Evolutionary conservation across 169 alveolate genomes (phyloP), one percentile per base, ranked within the genome.

Genomic region (Amoebophrya sp.): DNA sequence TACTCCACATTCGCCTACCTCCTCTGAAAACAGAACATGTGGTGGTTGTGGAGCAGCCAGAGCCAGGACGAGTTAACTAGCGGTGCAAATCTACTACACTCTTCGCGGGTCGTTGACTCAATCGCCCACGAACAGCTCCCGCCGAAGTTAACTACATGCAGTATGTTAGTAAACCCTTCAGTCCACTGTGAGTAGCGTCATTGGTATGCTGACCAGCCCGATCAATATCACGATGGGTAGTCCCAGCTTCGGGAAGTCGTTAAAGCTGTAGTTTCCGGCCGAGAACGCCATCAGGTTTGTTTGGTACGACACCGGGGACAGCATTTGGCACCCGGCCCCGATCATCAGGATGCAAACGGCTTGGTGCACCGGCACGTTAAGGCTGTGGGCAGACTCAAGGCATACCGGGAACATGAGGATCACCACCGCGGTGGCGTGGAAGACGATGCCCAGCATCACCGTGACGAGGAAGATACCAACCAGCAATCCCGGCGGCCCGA

Each of bases 361-460:
- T 41, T 88, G 90, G 70, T 88, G 90, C 40, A 88, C 90, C 5
- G 90, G 90, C n/a, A 88, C 41, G 50, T 58, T 41, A 39, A 88
- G 26, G 0, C 34, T n/a, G 7, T 88, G 69, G 1, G 90, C 90
- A 1, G 45, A 40, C 39, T 69, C 40, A 0, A 40, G 41, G 23
- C 91, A 89, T 13, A 89, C 78, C 0, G 91, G 91, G 69, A 41
- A 89, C 69, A 89, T 69, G 40, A 89, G 89, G 31, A 89, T 43
- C 1, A 89, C 91, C 69, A 89, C 91, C 20, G 91, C 91, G 15
- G 91, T 89, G 29, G 88, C 91, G 41, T 89, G 91, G 91, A 89
- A 89, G 41, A 89, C 78, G 2, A 89, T 43, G 18, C 91, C 91
- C 34, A 89, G 69, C n/a, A 45, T 0, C 26, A 69, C 45, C 15